Percentiles rank a stretch among this genome's conserved stretches.
Conservation (phyloP, 495 filamentous ascomycete genomes). For the Aspergillus egyptiacus region DNA sequence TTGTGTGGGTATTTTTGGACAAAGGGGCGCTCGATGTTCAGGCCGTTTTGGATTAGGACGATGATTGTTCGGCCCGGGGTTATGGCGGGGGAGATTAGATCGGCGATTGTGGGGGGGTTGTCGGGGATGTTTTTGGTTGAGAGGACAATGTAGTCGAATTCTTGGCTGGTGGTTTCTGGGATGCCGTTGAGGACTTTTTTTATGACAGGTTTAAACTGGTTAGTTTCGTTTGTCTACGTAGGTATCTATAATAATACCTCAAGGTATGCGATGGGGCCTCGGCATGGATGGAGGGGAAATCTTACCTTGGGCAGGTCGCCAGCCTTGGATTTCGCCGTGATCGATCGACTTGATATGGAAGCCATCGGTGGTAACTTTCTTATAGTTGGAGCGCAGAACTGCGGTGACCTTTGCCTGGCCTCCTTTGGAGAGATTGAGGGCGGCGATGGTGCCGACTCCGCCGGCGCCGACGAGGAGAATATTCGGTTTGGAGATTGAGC, state of each 20-base stretch:
- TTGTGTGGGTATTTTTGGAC: slow-evolving; percentile 11
- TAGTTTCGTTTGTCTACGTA: too few species aligned
- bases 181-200: not conserved
- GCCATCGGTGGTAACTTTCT: slow-evolving; percentile 38
- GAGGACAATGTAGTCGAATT: not conserved
- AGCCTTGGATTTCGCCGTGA: slow-evolving; percentile 22
- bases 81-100: not conserved
- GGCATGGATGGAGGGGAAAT: too few species aligned
- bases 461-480: slow-evolving; percentile 38
- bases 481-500: not conserved
- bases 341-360: slow-evolving; percentile 45
- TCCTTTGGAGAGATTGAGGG: slow-evolving; percentile 40
- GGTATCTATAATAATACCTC: too few species aligned
- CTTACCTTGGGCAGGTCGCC: slow-evolving; percentile 21
- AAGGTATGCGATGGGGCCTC: too few species aligned
- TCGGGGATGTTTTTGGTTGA: slow-evolving; percentile 18
- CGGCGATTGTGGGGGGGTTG: slow-evolving; percentile 32
- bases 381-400: slow-evolving; percentile 53
- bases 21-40: slow-evolving; percentile 57
- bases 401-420: slow-evolving; percentile 36
- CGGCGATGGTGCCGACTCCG: slow-evolving; percentile 46
- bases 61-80: slow-evolving; percentile 39
- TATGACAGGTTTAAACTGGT: not conserved
- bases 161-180: not conserved
- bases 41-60: slow-evolving; percentile 56